A percentile compares a stretch with the other conserved stretches of the same genome.
These are phyloP conservation scores for Nitzschia sp. DNA, from an alignment of 108 stramenopile genomes.

Conservation along the genomic window DNA sequence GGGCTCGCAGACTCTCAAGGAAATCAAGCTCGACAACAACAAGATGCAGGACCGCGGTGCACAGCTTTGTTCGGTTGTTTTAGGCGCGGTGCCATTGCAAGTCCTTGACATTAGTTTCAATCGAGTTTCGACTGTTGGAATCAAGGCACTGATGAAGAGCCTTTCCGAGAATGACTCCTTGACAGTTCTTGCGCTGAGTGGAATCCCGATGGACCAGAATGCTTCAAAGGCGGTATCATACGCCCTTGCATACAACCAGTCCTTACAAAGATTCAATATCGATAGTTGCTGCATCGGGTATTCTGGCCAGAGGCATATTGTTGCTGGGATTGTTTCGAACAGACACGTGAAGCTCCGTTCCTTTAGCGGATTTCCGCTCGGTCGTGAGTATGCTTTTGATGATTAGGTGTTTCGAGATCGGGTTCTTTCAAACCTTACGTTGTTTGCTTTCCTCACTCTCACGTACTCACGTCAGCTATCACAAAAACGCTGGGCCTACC, in stretches of 20 bases:
- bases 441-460: background rate
- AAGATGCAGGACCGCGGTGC: constrained; percentile 81
- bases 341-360: constrained; percentile 53
- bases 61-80: constrained; percentile 78
- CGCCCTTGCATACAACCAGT: constrained; percentile 79
- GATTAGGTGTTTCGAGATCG: constrained; percentile 1
- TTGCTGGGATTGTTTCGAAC: constrained; percentile 85
- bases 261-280: constrained; percentile 60
- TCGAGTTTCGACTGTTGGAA: constrained; percentile 72
- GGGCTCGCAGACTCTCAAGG: constrained; percentile 74
- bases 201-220: constrained; percentile 80
- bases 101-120: constrained; percentile 81
- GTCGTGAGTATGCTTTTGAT: constrained; percentile 59
- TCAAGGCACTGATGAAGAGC: constrained; percentile 86
- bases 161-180: constrained; percentile 71
- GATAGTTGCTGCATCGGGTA: constrained; percentile 79
- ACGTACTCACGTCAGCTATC: constrained; percentile 47
- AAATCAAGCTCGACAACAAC: constrained; percentile 81
- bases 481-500: constrained; percentile 78
- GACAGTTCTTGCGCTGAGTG: constrained; percentile 51
- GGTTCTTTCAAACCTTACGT: background rate
- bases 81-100: constrained; percentile 70
- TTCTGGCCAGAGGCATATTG: constrained; percentile 84
- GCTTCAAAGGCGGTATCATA: constrained; percentile 82
- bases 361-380: constrained; percentile 76